A percentile compares a stretch with the other conserved stretches of the same genome.
Conservation (phyloP, 2,329 filamentous ascomycete genomes). For the Penicillium brevicompactum region DNA sequence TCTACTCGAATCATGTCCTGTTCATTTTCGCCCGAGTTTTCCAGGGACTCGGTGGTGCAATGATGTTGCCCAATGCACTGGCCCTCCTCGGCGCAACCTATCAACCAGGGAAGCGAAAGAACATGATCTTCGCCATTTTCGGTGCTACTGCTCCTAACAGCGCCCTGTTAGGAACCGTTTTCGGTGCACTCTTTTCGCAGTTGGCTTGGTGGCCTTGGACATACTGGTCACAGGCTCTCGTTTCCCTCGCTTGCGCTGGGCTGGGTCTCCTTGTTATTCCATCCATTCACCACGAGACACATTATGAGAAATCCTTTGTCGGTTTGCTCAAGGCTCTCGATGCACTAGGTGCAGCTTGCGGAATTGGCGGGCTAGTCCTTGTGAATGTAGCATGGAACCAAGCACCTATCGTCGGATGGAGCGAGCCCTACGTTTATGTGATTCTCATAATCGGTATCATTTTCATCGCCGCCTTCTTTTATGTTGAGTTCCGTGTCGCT, state of each 20-base stretch:
- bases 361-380: constrained; percentile 60
- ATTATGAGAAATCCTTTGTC: constrained; percentile 1
- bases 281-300: constrained; percentile 15
- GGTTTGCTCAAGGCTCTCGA: constrained; percentile 35
- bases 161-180: constrained; percentile 44
- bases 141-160: constrained; percentile 53
- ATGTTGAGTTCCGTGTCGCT: constrained; percentile 50
- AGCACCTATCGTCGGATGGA: constrained; percentile 62
- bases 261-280: constrained; percentile 39
- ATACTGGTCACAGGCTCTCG: constrained; percentile 47
- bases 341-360: constrained; percentile 45
- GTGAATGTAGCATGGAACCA: constrained; percentile 72
- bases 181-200: constrained; percentile 43
- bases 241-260: constrained; percentile 38
- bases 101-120: constrained; percentile 58
- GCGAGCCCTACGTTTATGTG: constrained; percentile 57
- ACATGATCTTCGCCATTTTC: constrained; percentile 60
- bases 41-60: constrained; percentile 61
- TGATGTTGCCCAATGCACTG: constrained; percentile 65
- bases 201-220: constrained; percentile 57
- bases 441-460: constrained; percentile 60
- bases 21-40: constrained; percentile 58
- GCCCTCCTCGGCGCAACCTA: constrained; percentile 64
- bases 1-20: constrained; percentile 47
- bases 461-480: constrained; percentile 58